Conservation (phyloP, 176 grass and related monocot species). For the Oryza longistaminata region DNA sequence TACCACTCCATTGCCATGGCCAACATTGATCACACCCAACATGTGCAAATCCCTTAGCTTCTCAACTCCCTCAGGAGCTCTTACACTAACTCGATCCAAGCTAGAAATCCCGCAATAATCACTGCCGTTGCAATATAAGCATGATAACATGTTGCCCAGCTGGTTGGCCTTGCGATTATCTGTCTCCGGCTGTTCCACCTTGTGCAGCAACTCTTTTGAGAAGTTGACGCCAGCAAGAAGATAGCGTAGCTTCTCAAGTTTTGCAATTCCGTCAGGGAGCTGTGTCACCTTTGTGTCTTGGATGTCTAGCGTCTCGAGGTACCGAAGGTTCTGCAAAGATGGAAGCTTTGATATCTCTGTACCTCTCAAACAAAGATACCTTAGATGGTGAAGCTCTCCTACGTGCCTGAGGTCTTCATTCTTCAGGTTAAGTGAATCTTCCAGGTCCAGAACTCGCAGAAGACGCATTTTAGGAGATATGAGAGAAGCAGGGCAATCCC, state of each 20-base stretch:
- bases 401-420: slow-evolving; percentile 26
- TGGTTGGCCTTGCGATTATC: too few species aligned
- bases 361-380: slow-evolving; percentile 9
- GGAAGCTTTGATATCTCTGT: background rate
- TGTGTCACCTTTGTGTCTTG: background rate
- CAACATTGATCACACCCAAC: slow-evolving; percentile 33
- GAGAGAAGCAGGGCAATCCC: background rate
- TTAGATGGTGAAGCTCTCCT: slow-evolving; percentile 34
- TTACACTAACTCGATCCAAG: background rate
- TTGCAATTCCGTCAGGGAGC: background rate
- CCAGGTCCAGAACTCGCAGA: slow-evolving; percentile 37
- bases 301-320: slow-evolving; percentile 39
- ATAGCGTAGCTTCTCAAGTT: slow-evolving; percentile 39
- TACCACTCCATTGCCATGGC: background rate
- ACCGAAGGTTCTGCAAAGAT: slow-evolving; percentile 24
- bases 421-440: background rate
- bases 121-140: background rate
- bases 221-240: slow-evolving; percentile 12
- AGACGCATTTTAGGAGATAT: slow-evolving; percentile 31
- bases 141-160: background rate
- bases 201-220: background rate
- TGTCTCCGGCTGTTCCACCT: background rate
- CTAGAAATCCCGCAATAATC: slow-evolving; percentile 2
- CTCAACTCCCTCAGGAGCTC: slow-evolving; percentile 24
- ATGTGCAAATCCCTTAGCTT: slow-evolving; percentile 28